Evolutionary conservation across 2,329 filamentous ascomycete species (phyloP).

Genomic region (Hypoxylon sp.): DNA sequence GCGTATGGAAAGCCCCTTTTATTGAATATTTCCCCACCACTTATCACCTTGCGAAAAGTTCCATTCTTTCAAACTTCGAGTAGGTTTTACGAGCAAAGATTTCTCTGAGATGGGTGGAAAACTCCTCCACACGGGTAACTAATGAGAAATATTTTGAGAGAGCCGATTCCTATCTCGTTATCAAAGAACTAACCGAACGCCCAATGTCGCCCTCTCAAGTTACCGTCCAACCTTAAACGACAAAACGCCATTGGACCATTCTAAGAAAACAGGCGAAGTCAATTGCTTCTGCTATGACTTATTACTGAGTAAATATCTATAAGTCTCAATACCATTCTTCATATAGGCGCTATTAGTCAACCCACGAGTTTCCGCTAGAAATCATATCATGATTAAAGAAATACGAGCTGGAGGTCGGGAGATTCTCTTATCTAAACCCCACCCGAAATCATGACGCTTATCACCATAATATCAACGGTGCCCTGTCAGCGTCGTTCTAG

Average conservation of each 20-base stretch:
- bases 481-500: not conserved
- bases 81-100: too few species aligned
- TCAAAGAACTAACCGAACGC: too few species aligned
- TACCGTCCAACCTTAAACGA: not conserved
- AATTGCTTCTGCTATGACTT: too few species aligned
- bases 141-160: too few species aligned
- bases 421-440: constrained; percentile 28
- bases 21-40: not conserved
- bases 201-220: not conserved
- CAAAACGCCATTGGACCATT: not conserved
- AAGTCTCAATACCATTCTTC: not conserved
- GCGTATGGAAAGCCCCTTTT: not conserved
- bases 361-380: not conserved
- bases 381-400: not conserved
- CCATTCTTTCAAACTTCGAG: too few species aligned
- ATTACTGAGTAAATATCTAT: not conserved
- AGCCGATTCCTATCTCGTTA: too few species aligned
- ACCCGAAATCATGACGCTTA: constrained; percentile 13
- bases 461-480: not conserved
- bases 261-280: not conserved
- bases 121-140: too few species aligned
- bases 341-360: not conserved
- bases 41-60: too few species aligned
- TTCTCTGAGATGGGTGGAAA: too few species aligned
- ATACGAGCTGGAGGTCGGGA: not conserved